Base-by-base conservation (phyloP, 148 eudicot species). In the Amaranthus hypochondriacus region DNA sequence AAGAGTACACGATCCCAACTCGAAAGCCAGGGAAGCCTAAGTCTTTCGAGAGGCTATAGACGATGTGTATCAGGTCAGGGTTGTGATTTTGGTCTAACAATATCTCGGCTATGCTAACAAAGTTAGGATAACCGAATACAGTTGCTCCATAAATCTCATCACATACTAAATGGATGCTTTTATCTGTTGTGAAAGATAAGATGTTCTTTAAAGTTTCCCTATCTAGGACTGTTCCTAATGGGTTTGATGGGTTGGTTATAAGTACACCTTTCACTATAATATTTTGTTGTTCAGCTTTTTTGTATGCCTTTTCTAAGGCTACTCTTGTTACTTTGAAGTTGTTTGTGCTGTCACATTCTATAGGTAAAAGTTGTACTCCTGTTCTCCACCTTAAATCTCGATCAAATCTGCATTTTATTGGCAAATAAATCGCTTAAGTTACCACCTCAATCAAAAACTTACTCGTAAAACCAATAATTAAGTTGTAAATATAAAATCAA, bases 1-100 rank as follows among this genome's bases (percentile, higher is more conserved):
- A 80, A 6, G 90, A 87, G 59, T 87, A 87, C 28, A 87, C 86
- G 18, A 84, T 81, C 7, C 87, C 87, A 87, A 82, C 39, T 28
- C 39, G 39, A 28, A 28, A 28, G 39, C 39, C 39, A 28, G 39
- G 39, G 39, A 28, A 28, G 18, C 89, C 87, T 60, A 87, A 51
- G 58, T 87, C 84, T 44, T 86, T 87, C 0, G 87, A 84, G 0
- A 86, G 79, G 47, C 84, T 84, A 54, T 85, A 86, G 2, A 86
- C 84, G 12, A 86, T 63, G 58, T 86, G 87, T n/a, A 86, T 73
- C 5, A 81, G 75, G 21, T 77, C 76, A 12, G 72, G 78, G 74
- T 81, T 74, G 60, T 48, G 58, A 2, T 67, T 48, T 50, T 71
- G 62, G 59, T 63, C 58, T 21, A 65, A 6, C 4, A 81, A 64